These are phyloP conservation scores for Candida glucosophila DNA, from an alignment of 1,139 yeast species.

Conservation along the genomic window DNA sequence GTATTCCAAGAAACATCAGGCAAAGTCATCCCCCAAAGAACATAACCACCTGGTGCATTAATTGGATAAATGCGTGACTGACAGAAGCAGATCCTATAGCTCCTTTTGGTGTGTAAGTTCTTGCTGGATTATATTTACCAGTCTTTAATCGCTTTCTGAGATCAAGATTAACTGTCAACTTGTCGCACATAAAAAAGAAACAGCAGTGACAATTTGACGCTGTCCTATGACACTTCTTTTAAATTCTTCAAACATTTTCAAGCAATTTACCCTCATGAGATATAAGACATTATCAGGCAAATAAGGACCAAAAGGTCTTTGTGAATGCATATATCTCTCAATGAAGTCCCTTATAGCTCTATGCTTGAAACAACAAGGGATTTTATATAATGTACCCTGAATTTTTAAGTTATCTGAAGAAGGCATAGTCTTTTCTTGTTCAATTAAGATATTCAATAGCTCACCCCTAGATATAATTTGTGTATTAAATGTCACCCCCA, in stretches of 20 bases:
- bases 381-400: slow-evolving; percentile 18
- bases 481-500: slow-evolving; percentile 18
- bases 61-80: slow-evolving; percentile 27
- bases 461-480: slow-evolving; percentile 10
- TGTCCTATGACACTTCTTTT: slow-evolving; percentile 18
- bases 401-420: slow-evolving; percentile 19
- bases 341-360: slow-evolving; percentile 20
- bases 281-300: slow-evolving; percentile 24
- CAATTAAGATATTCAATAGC: slow-evolving; percentile 11
- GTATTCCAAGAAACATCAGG: slow-evolving; percentile 31
- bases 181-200: slow-evolving; percentile 29
- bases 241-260: slow-evolving; percentile 17
- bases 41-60: slow-evolving; percentile 32
- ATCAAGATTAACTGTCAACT: slow-evolving; percentile 22
- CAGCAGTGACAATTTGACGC: slow-evolving; percentile 24
- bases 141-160: slow-evolving; percentile 24
- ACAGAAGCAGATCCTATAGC: slow-evolving; percentile 26
- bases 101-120: slow-evolving; percentile 30
- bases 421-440: slow-evolving; percentile 17
- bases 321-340: slow-evolving; percentile 24
- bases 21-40: slow-evolving; percentile 30
- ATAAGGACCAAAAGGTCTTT: slow-evolving; percentile 28
- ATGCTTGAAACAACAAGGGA: slow-evolving; percentile 25
- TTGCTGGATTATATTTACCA: slow-evolving; percentile 28
- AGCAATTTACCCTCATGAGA: slow-evolving; percentile 21